A percentile compares a stretch with the other conserved stretches of the same genome.
Evolutionary conservation across 2,329 filamentous ascomycete genomes (phyloP).

Genomic region (Cladophialophora immunda): DNA sequence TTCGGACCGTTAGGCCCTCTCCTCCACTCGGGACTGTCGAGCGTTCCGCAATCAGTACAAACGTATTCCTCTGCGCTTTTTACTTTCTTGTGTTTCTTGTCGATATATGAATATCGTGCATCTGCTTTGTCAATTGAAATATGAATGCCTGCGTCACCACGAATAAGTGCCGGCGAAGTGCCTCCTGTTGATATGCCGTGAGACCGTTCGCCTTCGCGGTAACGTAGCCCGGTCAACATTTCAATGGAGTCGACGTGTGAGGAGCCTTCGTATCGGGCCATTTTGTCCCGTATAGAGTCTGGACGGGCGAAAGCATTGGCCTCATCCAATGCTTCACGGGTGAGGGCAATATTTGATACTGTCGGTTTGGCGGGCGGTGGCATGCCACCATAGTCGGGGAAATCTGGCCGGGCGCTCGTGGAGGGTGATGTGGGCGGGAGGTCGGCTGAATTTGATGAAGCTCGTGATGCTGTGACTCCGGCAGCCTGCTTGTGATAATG

Average conservation of each 20-base stretch:
- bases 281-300: conserved; percentile 84
- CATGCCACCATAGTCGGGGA: conserved; percentile 59
- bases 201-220: conserved; percentile 87
- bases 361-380: conserved; percentile 71
- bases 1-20: conserved; percentile 94
- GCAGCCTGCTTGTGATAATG: conserved; percentile 43
- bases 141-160: conserved; percentile 85
- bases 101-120: conserved; percentile 56
- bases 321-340: conserved; percentile 81
- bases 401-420: conserved; percentile 28
- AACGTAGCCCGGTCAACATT: conserved; percentile 87
- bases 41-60: conserved; percentile 92
- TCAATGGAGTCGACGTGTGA: conserved; percentile 88
- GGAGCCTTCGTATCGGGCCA: conserved; percentile 79
- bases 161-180: conserved; percentile 79
- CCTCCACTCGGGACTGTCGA: conserved; percentile 94
- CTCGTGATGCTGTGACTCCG: conserved; percentile 33
- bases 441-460: conserved; percentile 35
- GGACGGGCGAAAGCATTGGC: conserved; percentile 70
- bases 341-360: conserved; percentile 73
- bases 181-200: conserved; percentile 88
- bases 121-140: conserved; percentile 80
- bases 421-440: conserved; percentile 33
- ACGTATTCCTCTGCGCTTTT: conserved; percentile 88
- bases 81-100: conserved; percentile 82